Base-by-base conservation (phyloP, 371 early-diverging fungal genomes). In the Sanchytrium tribonematis region DNA sequence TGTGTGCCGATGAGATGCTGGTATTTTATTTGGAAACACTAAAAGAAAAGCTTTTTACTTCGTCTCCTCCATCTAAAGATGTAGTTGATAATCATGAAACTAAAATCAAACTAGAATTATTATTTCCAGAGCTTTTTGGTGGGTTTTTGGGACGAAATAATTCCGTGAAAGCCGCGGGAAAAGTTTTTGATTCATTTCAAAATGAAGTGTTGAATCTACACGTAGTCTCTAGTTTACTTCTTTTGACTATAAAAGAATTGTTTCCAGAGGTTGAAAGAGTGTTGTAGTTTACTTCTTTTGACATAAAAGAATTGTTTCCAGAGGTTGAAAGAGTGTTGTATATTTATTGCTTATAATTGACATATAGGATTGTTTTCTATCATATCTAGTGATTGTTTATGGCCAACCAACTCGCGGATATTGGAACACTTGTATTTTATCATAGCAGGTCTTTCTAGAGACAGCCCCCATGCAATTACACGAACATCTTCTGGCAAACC, bases 371-470 rank as follows among this genome's bases (percentile, higher is more conserved):
- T 92, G 72, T 82, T 83, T 78, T 91, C 83, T 67, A 98, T 88
- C 88, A 93, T 91, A 66, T 83, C 85, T 75, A 98, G 77, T 75
- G 94, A 92, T 68, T 97, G 93, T 81, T 92, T 94, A 77, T 97
- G 98, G n/a, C 99, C 99, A 66, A 98, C 80, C 70, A 99, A 81
- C 73, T 95, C 90, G 74, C 99, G 85, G 70, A 99, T 99, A 78
- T 98, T 97, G 76, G 88, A 84, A 72, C 97, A 83, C 32, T 87
- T 89, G 74, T 97, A 97, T 76, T 95, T 98, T 77, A 99, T 95
- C 99, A 98, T 99, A 1, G 99, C 96, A 30, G 99, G 99, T 66
- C 99, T 86, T 83, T 99, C 99, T 73, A 98, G 82, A 72, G 91
- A 90, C 69, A 99, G 82, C 76, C 99, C 99, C 93, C 97, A 99